Evolutionary conservation across 106 monocot genomes (phyloP).

Genomic region (Cymbidium sinense): DNA sequence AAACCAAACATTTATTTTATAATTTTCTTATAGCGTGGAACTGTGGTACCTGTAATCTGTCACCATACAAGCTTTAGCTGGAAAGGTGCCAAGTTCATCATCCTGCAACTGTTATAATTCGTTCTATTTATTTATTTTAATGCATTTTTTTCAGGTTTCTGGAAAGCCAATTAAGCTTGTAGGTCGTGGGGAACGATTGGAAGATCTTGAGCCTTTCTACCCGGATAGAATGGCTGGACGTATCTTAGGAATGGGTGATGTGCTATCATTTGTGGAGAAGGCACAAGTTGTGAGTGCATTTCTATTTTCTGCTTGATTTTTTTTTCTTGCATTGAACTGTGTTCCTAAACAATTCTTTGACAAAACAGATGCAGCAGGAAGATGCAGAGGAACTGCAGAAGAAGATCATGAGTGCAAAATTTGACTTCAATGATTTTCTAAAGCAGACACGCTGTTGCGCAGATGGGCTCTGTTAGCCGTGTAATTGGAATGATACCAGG

Average conservation of each 20-base stretch:
- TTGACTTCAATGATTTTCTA: conserved; percentile 93
- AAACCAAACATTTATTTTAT: not conserved
- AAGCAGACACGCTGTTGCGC: conserved; percentile 95
- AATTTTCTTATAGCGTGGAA: not conserved
- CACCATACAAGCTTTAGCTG: not conserved
- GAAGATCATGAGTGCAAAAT: conserved; percentile 96
- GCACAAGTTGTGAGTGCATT: conserved; percentile 76
- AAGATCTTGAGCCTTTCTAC: conserved; percentile 95
- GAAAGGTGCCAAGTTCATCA: not conserved
- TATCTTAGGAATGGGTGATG: conserved; percentile 97
- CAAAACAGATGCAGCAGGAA: conserved; percentile 82
- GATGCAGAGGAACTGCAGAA: conserved; percentile 94
- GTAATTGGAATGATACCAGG: conserved; percentile 98
- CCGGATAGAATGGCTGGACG: conserved; percentile 97
- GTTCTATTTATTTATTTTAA: not conserved
- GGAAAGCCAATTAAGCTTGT: conserved; percentile 98
- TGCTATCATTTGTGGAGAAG: conserved; percentile 96
- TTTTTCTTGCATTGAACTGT: conserved; percentile 1
- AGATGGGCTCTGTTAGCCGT: conserved; percentile 93
- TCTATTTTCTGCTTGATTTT: conserved; percentile 5
- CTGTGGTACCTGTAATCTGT: not conserved
- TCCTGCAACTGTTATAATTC: not conserved
- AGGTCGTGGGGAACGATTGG: conserved; percentile 84
- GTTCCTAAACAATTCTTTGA: not conserved
- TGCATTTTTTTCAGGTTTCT: conserved; percentile 52